Base-by-base conservation (phyloP, 1,139 yeast genomes). In the Maudiozyma humilis region DNA sequence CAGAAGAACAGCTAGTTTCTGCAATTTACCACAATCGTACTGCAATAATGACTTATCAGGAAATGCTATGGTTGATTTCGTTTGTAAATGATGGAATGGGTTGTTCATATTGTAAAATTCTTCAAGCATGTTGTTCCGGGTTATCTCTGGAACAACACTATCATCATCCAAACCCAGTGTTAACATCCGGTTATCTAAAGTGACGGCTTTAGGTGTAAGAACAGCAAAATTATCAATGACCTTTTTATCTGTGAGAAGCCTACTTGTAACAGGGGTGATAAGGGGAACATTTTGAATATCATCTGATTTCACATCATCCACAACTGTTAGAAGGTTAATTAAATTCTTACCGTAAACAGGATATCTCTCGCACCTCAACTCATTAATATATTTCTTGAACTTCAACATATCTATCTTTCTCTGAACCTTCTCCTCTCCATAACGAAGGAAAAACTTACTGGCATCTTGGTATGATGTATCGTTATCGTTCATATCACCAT, bases 21-120 rank as follows among this genome's bases (percentile, higher is more conserved):
- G 99, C 33, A 93, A 70, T 62, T 93, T 93, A 47, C 99, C 99
- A 69, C 98, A 93, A 64, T 93, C 99, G 61, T 83, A 93, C 60
- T 93, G 95, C 46, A 93, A 67, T 48, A 93, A 68, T 13, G 93
- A 80, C 60, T 89, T 91, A 60, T 93, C 98, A 0, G 99, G 99
- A 62, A 93, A 93, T 14, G 95, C 96, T 56, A 93, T 87, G 0
- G 96, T 82, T 41, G 88, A 68, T 56, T 88, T 85, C 16, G 87
- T 84, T 62, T 91, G 96, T 0, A 93, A 68, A 49, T 79, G 79
- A 57, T 88, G 96, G 66, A 87, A 82, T 13, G 95, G 88, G 46
- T 83, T 79, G 7, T 61, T 65, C 16, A 73, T 59, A 19, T 63
- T 56, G 17, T 73, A 69, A 15, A 69, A 61, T 27, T 68, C 66